Evolutionary conservation across 2,329 filamentous ascomycete species (phyloP).

Genomic region (Xylaria sp.): DNA sequence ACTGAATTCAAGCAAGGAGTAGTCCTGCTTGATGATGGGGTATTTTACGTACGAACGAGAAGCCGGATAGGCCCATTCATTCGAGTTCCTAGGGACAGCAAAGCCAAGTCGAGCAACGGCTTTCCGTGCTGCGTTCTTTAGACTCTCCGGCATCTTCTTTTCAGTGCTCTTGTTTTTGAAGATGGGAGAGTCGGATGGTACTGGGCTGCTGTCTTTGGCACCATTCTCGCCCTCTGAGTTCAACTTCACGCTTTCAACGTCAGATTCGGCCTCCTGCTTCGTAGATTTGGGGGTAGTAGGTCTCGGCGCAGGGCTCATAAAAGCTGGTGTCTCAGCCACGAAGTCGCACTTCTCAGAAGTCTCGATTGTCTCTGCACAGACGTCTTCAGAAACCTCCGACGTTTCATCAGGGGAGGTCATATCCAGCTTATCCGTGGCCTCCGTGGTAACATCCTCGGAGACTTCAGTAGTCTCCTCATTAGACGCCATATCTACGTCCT

Average conservation of each 20-base stretch:
- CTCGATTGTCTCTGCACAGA: neutral
- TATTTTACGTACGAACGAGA: too few relatives aligned
- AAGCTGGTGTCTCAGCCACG: neutral
- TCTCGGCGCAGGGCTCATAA: conserved; percentile 17
- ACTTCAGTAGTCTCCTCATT: neutral
- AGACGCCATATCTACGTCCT: neutral
- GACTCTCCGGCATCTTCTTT: conserved; percentile 25
- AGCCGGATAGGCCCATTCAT: too few relatives aligned
- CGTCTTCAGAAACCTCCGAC: neutral
- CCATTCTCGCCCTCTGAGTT: conserved; percentile 51
- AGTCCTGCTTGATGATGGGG: neutral
- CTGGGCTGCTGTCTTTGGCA: conserved; percentile 29
- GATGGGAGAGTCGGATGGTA: conserved; percentile 36
- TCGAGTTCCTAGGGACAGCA: too few relatives aligned
- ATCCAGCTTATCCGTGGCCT: neutral
- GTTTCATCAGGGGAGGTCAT: neutral
- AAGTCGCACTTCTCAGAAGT: conserved; percentile 25
- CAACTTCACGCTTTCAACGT: conserved; percentile 33
- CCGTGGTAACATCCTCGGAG: neutral
- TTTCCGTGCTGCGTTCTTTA: conserved; percentile 27
- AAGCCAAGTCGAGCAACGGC: conserved; percentile 33
- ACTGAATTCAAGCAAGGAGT: conserved; percentile 27
- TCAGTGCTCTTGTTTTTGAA: conserved; percentile 20
- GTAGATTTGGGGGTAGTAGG: conserved; percentile 29
- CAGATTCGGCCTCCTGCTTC: conserved; percentile 33